Percentiles rank a stretch among this genome's conserved stretches.
These are phyloP conservation scores for Phytophthora brassicae DNA, from an alignment of 352 stramenopile species.

Conservation along the genomic window DNA sequence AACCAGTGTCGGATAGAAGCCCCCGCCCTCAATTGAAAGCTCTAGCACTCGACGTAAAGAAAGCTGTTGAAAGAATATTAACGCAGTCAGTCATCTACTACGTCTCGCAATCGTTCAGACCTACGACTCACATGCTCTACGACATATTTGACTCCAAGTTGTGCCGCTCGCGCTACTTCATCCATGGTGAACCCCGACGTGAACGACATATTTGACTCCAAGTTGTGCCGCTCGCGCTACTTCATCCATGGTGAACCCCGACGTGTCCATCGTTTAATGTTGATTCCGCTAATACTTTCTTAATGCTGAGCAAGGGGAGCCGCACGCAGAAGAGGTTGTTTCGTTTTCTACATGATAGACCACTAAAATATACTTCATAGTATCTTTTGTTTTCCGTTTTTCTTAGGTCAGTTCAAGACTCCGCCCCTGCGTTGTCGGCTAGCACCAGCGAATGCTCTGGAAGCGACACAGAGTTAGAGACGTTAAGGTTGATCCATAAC, in stretches of 20 bases:
- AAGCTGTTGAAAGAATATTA: slow-evolving; percentile 23
- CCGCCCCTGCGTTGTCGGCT: too few species aligned
- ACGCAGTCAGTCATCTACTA: too few species aligned
- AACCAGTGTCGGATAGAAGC: slow-evolving; percentile 58
- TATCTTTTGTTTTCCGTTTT: too few species aligned
- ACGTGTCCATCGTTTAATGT: not conserved
- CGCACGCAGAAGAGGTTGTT: slow-evolving; percentile 12
- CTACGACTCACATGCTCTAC: slow-evolving; percentile 26
- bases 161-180: slow-evolving; percentile 23
- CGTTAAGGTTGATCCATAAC: too few species aligned
- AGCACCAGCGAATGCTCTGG: too few species aligned
- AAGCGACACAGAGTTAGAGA: too few species aligned
- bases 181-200: slow-evolving; percentile 27
- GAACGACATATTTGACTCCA: slow-evolving; percentile 22
- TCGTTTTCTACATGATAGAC: too few species aligned
- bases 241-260: slow-evolving; percentile 33
- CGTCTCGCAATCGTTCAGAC: not conserved
- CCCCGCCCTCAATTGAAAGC: slow-evolving; percentile 55
- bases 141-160: slow-evolving; percentile 27
- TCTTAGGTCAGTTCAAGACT: too few species aligned
- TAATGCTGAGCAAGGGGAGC: not conserved
- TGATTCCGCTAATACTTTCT: not conserved
- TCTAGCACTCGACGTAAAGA: slow-evolving; percentile 44
- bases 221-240: slow-evolving; percentile 23
- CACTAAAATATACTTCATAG: too few species aligned